A percentile compares a stretch with the other conserved stretches of the same genome.
phyloP scores from a whole-genome alignment of 805 yeast genomes.

The Maudiozyma serrabonitensis region DNA sequence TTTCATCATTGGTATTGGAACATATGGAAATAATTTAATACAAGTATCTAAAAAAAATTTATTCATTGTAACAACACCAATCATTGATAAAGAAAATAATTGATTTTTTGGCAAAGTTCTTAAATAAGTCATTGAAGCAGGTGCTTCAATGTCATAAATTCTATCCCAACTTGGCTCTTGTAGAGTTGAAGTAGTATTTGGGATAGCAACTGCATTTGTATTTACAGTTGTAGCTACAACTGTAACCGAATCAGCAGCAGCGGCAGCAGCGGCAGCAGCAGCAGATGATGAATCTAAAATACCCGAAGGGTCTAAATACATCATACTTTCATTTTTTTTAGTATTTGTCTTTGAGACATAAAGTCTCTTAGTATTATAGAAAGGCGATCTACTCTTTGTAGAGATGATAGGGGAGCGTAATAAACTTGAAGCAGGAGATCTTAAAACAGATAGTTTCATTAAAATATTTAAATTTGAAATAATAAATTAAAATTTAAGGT shows the following conservation, averaged over 20 bases:
- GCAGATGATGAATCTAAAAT: not conserved
- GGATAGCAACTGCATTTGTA: not conserved
- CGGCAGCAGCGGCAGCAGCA: not conserved
- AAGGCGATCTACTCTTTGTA: not conserved
- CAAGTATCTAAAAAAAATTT: conserved; percentile 52
- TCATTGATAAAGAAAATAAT: conserved; percentile 53
- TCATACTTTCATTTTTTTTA: conserved; percentile 1
- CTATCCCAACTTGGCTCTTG: not conserved
- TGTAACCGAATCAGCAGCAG: not conserved
- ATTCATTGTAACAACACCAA: conserved; percentile 60
- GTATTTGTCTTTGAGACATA: conserved; percentile 6
- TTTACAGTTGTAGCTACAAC: not conserved
- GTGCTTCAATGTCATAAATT: conserved; percentile 3
- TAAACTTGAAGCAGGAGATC: not conserved
- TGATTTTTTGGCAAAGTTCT: conserved; percentile 45
- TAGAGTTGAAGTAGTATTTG: not conserved
- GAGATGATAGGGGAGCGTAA: not conserved
- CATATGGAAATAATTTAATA: conserved; percentile 58
- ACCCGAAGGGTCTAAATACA: not conserved
- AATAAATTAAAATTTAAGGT: not conserved
- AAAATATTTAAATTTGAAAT: not conserved
- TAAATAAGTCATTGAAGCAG: conserved; percentile 32
- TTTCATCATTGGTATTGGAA: conserved; percentile 65
- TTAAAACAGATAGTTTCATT: not conserved
- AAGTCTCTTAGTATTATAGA: not conserved